phyloP scores from a whole-genome alignment of 139 green algal species.

The Zygnema circumcarinatum region DNA sequence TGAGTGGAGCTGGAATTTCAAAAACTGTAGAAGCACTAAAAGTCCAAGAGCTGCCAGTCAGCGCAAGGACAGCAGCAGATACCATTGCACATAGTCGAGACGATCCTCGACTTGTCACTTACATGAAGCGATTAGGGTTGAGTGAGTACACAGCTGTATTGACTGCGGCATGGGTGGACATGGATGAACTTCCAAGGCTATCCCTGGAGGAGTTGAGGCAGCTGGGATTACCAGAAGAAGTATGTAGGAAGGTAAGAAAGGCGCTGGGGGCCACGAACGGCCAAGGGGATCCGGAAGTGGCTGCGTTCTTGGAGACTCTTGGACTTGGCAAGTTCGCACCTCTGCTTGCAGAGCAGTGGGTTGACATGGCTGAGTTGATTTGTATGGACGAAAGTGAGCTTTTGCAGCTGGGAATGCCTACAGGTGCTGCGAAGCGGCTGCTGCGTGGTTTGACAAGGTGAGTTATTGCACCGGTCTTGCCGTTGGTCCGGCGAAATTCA shows the following conservation, averaged over 20 bases:
- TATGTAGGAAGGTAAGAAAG: neutral
- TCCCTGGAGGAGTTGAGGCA: neutral
- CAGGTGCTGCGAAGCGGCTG: conserved; percentile 4
- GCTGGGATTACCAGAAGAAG: conserved; percentile 11
- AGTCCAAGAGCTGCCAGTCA: no score
- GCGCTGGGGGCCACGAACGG: neutral
- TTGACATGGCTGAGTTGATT: conserved; percentile 23
- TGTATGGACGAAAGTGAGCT: conserved; percentile 24
- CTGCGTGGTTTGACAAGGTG: conserved; percentile 1
- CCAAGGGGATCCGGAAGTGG: neutral
- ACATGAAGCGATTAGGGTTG: conserved; percentile 14
- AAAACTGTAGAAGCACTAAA: no score
- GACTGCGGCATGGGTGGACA: conserved; percentile 14
- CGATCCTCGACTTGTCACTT: neutral
- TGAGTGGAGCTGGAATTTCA: no score
- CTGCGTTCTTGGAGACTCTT: neutral
- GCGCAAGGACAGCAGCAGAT: no score
- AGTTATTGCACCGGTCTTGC: no score
- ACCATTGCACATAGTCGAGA: neutral
- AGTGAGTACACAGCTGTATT: conserved; percentile 6
- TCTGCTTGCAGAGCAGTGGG: conserved; percentile 20
- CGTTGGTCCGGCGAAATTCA: no score
- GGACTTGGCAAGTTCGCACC: conserved; percentile 3
- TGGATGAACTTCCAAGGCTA: conserved; percentile 17
- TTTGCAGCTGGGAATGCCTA: conserved; percentile 8